Evolutionary conservation across 2,329 filamentous ascomycete genomes (phyloP), one percentile per base, ranked within the genome.

Genomic region (Verticillium alfalfae): DNA sequence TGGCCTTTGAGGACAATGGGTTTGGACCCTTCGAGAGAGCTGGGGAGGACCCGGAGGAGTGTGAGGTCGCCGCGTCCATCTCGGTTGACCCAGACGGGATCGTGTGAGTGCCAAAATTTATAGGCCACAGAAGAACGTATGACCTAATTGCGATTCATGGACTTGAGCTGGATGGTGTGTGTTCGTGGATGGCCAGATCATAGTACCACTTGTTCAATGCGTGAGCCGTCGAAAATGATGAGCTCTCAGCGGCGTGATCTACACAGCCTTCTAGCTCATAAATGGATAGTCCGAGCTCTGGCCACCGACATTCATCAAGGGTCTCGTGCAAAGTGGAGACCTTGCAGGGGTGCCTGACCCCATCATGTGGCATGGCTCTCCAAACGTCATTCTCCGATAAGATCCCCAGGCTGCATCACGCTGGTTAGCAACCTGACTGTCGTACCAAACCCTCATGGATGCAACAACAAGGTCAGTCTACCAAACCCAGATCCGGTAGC

Each of bases 1-100:
- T 91, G 67, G 97, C 85, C 71, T 95, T 92, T 64, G 89, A 89
- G 8, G 91, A 88, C 37, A 98, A 79, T 8, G 92, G 89, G 73
- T 86, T 92, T 15, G 79, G 70, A 22, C 79, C 70, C 45, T 52
- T 52, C 18, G n/a, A 9, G 64, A 75, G 84, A 57, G 73, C 72
- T 34, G 72, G 67, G 1, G 72, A 66, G 31, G 72, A 64, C 63
- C 68, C 67, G 61, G 70, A 67, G 60, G 69, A 62, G 56, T 52
- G 45, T 10, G 9, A 52, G 10, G 18, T 22, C 12, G 45, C 10
- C 45, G 45, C 18, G 18, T 52, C 45, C 45, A 52, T 22, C 10
- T 12, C 22, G 2, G 18, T 52, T 5, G 45, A 52, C n/a, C 5
- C 7, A 18, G 5, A n/a, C 22, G 45, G 22, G n/a, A 22, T 7